phyloP scores from a whole-genome alignment of 2,329 filamentous ascomycete genomes.

The Pseudonectria buxi region DNA sequence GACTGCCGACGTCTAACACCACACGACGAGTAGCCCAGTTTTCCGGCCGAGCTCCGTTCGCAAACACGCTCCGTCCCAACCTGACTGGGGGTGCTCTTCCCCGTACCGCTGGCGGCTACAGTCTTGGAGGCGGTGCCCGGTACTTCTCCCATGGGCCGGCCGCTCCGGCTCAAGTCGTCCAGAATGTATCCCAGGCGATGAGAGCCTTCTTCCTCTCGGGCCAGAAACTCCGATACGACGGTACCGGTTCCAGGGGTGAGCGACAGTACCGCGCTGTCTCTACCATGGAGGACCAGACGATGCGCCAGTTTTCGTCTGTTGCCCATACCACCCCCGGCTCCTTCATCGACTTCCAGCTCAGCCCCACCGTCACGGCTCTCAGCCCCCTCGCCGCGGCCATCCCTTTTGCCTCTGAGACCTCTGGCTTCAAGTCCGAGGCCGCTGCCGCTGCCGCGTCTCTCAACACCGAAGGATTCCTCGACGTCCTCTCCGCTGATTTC shows the following conservation, averaged over 20 bases:
- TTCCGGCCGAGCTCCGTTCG: constrained; percentile 75
- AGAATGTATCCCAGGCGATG: constrained; percentile 91
- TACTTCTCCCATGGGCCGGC: constrained; percentile 89
- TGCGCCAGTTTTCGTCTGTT: constrained; percentile 57
- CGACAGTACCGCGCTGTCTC: constrained; percentile 75
- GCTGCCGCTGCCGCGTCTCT: constrained; percentile 52
- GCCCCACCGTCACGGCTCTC: constrained; percentile 83
- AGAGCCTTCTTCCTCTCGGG: constrained; percentile 90
- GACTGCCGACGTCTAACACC: constrained; percentile 42
- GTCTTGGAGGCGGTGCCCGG: constrained; percentile 63
- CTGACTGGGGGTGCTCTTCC: constrained; percentile 81
- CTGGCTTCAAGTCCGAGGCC: constrained; percentile 35
- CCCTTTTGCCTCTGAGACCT: constrained; percentile 37
- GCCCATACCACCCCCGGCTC: constrained; percentile 60
- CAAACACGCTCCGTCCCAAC: constrained; percentile 82
- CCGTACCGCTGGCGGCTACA: constrained; percentile 85
- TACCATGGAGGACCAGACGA: constrained; percentile 64
- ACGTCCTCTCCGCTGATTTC: constrained; percentile 82
- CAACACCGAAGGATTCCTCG: constrained; percentile 76
- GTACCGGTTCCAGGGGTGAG: constrained; percentile 64
- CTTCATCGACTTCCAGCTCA: constrained; percentile 81
- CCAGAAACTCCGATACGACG: constrained; percentile 81
- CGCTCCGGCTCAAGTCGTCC: constrained; percentile 80
- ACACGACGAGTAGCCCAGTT: constrained; percentile 51
- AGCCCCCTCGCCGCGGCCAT: constrained; percentile 59